Evolutionary conservation across 2,329 filamentous ascomycete species (phyloP), one percentile per base, ranked within the genome.

Genomic region (Aspergillus quadricinctus): DNA sequence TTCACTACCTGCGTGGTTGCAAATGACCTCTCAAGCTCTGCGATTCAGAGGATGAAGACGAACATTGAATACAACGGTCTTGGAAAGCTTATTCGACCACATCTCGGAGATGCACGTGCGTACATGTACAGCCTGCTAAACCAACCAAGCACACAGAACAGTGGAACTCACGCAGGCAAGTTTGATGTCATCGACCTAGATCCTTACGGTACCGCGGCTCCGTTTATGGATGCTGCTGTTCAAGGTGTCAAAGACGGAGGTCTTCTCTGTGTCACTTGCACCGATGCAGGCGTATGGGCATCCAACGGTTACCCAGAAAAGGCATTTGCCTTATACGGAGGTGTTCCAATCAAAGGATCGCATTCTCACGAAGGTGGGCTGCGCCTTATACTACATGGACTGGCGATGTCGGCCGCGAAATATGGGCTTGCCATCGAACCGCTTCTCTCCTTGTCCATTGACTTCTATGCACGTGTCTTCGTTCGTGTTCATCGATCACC

Each of bases 171-270:
- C 55, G 58, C 72, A 35, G 64, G 85, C 68, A 86, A 83, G 66
- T 99, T 96, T 72, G 90, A 97, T 72, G 92, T 97, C 23, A 94
- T 99, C 61, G 94, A 99, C 71, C 82, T 99, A 29, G 94, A 99
- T 71, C 94, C 94, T 0, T 99, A 99, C 67, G 94, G 94, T 45
- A 95, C 91, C 0, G 94, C 93, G 0, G 90, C 90, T 9, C 89
- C 90, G 1, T 99, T 99, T 73, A 82, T 99, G 53, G 94, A 99
- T 70, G 87, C 90, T 1, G 92, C 94, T 1, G 80, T 99, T 8
- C 92, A 97, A 74, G 86, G 90, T 1, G 83, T 97, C 7, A 86
- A 88, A 61, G 90, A 97, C 64, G 93, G 93, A 1, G 94, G 94
- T 3, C 80, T 99, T 41, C 81, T 99, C 4, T 97, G 92, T 71